Base-by-base conservation (phyloP, 306 rosid genomes). In the Sindora glabra region DNA sequence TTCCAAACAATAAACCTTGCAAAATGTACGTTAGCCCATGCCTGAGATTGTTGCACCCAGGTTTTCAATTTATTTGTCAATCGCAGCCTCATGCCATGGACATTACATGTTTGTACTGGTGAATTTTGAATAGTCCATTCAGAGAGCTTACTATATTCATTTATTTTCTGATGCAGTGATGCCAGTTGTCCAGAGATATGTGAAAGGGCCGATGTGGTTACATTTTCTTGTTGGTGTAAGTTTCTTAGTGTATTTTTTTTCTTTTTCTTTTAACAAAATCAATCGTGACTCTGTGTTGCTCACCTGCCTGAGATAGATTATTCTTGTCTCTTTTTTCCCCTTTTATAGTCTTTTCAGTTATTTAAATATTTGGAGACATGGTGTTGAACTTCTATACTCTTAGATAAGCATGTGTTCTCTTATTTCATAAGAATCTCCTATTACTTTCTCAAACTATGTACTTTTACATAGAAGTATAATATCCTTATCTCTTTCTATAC, bases 171-270 rank as follows among this genome's bases (percentile, higher is more conserved):
- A 10, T 85, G 79, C 87, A 87, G 97, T 90, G 74, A 87, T 90
- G 96, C 97, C 97, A 29, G 56, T 71, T 54, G 87, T 90, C 46
- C 80, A 49, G 59, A 81, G 81, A 61, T 48, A 34, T 39, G 69
- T 85, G 25, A 90, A 87, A 74, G 97, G 97, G 53, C 95, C 96
- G 5, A 90, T 90, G 95, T 90, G 95, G 96, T 46, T 90, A 74
- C 97, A 90, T 77, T 90, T 87, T 75, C 80, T 90, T 51, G 32
- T 87, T 60, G 97, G 96, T 22, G 96, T 90, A 85, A 82, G 96
- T 59, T 69, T 69, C 68, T 45, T 32, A 7, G 15, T 68, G 38
- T 1, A 16, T n/a, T n/a, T n/a, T n/a, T n/a, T n/a, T n/a, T n/a
- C n/a, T n/a, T n/a, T n/a, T n/a, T n/a, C n/a, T n/a, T n/a, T n/a